phyloP scores from a whole-genome alignment of 257 asterid species.

The Cordia subcordata region DNA sequence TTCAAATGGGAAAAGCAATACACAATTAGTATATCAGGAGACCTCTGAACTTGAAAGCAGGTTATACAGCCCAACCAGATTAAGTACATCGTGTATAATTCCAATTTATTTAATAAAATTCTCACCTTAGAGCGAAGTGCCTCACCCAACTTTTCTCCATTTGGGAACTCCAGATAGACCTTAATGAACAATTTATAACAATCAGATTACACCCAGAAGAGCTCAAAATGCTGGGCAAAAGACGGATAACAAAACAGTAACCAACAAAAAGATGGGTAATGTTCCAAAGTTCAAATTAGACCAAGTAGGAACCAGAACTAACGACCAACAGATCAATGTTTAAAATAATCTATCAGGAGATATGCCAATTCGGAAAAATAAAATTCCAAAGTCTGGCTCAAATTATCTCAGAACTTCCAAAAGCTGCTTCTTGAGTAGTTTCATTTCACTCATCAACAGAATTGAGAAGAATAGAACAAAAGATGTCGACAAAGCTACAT shows the following conservation, averaged over 20 bases:
- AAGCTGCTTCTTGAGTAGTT: too few relatives aligned
- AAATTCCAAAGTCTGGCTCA: too few relatives aligned
- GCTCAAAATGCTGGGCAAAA: neutral
- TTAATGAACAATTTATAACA: conserved; percentile 30
- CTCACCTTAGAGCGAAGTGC: conserved; percentile 83
- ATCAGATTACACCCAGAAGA: conserved; percentile 14
- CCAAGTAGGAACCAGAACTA: neutral
- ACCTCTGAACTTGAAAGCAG: conserved; percentile 5
- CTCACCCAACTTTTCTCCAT: conserved; percentile 78
- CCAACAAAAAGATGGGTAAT: neutral
- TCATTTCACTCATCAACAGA: too few relatives aligned
- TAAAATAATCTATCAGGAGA: neutral
- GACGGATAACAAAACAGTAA: neutral
- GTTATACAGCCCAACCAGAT: neutral
- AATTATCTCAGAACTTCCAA: neutral
- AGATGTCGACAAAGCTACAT: neutral
- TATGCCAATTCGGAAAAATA: too few relatives aligned
- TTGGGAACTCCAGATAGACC: conserved; percentile 89
- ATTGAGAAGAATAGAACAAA: neutral
- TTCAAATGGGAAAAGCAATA: conserved; percentile 19
- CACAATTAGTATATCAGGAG: conserved; percentile 9
- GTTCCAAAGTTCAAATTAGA: neutral
- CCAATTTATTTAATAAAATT: neutral
- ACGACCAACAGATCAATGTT: neutral
- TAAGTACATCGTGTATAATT: neutral